These are phyloP conservation scores for Euphorbia celastroides DNA, from an alignment of 441 rosid species.

Conservation along the genomic window DNA sequence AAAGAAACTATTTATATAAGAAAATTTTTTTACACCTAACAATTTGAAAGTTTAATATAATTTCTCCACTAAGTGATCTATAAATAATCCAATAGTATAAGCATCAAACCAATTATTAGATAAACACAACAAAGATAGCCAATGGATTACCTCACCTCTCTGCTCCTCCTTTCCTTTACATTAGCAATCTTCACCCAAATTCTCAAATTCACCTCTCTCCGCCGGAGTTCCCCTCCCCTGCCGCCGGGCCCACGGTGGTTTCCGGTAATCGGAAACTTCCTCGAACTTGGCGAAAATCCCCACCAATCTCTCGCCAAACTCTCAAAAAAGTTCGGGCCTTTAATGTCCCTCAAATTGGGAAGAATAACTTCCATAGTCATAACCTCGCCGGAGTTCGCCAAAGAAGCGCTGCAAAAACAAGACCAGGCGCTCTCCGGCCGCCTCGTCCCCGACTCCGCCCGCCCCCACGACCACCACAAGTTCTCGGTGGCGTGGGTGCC, in stretches of 20 bases:
- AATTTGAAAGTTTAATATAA: too few species aligned
- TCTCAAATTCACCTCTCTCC: not conserved
- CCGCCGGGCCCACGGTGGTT: conserved; percentile 1
- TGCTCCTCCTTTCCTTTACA: not conserved
- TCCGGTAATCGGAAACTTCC: conserved; percentile 7
- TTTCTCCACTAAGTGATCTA: too few species aligned
- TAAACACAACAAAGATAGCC: too few species aligned
- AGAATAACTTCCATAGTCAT: conserved; percentile 2
- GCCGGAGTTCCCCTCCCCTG: not conserved
- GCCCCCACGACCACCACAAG: not conserved
- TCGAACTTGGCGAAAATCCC: not conserved
- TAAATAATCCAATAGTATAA: too few species aligned
- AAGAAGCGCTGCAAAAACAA: conserved; percentile 2
- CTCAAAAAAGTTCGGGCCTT: conserved; percentile 3
- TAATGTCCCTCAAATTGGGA: conserved; percentile 8
- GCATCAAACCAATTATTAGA: too few species aligned
- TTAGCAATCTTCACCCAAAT: not conserved
- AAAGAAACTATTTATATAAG: too few species aligned
- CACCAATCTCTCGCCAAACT: not conserved
- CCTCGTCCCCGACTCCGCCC: not conserved
- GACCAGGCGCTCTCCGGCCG: conserved; percentile 5
- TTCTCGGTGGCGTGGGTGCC: not conserved
- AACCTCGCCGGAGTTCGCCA: conserved; percentile 4
- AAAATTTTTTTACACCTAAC: too few species aligned
- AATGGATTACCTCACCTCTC: not conserved